Evolutionary conservation across 805 yeast species (phyloP).

Genomic region (Yamadazyma insecticola): DNA sequence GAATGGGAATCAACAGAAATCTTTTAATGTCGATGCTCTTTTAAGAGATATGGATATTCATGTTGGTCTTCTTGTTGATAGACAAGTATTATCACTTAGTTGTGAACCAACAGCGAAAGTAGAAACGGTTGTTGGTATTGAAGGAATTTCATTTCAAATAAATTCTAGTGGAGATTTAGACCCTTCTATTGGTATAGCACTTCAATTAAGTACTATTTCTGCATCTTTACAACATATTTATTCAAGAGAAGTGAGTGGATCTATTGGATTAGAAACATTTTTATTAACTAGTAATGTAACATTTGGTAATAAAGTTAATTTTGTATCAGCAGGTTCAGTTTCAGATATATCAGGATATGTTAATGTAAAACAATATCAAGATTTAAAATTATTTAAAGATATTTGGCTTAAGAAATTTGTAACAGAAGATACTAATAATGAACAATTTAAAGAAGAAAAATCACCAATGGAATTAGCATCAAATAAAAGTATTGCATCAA

Average conservation of each 20-base stretch:
- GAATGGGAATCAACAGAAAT: slow-evolving; percentile 1
- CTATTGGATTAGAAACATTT: slow-evolving; percentile 44
- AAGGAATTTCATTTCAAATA: slow-evolving; percentile 57
- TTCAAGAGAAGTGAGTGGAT: slow-evolving; percentile 85
- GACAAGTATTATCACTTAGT: slow-evolving; percentile 72
- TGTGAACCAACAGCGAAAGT: slow-evolving; percentile 95
- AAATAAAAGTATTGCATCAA: slow-evolving; percentile 37
- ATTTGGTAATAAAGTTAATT: slow-evolving; percentile 34
- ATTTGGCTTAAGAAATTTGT: slow-evolving; percentile 69
- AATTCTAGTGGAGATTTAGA: slow-evolving; percentile 46
- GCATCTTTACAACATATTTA: slow-evolving; percentile 86
- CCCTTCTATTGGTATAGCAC: slow-evolving; percentile 34
- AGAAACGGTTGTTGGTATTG: slow-evolving; percentile 75
- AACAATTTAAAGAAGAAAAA: background rate
- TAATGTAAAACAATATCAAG: slow-evolving; percentile 83
- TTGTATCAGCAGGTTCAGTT: slow-evolving; percentile 49
- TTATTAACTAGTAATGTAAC: slow-evolving; percentile 46
- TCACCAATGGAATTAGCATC: slow-evolving; percentile 12
- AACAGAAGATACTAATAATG: slow-evolving; percentile 6
- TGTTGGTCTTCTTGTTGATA: slow-evolving; percentile 59
- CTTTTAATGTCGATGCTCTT: slow-evolving; percentile 22
- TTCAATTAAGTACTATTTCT: slow-evolving; percentile 50
- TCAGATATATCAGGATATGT: slow-evolving; percentile 57
- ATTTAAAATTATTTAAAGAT: slow-evolving; percentile 74
- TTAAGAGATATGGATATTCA: slow-evolving; percentile 57